Base-by-base conservation (phyloP, 2,329 filamentous ascomycete genomes). In the Aureobasidium mangrovei region DNA sequence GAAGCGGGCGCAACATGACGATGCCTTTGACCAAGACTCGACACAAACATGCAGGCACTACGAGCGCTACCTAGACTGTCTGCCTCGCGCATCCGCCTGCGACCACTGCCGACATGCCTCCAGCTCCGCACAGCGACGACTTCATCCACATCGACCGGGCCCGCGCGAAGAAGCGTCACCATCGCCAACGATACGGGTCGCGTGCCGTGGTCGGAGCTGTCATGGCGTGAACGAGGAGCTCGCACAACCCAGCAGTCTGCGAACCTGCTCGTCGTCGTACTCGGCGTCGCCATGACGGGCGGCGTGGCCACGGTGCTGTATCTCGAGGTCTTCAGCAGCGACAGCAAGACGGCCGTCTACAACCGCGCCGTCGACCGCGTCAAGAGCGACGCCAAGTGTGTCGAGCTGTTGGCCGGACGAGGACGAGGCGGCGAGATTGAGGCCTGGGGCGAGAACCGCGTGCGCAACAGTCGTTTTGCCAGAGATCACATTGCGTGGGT, bases 211-310 rank as follows among this genome's bases (percentile, higher is more conserved):
- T 78, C 75, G 3, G 77, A 93, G 53, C 78, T 97, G 2, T 89
- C 84, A 0, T 74, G 72, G 0, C 74, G 74, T 45, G 91, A 96
- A 68, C 96, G 95, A 69, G 83, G 84, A 2, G 86, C 85, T 27
- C 81, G 91, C 38, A 87, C 89, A 7, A 91, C 88, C 0, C 91
- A 96, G 70, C 91, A 96, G 70, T 86, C 85, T 12, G 85, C 95
- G 74, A 96, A 97, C 70, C 82, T 95, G 60, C 78, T 85, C 60
- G 71, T 96, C 58, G 82, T 96, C 7, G 61, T 89, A 1, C 75
- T 84, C 6, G 91, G 91, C 28, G 71, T 91, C 8, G 78, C 83
- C 33, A 74, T 91, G 62, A 95, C 91, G 1, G 83, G 83, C 58
- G 84, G 82, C n/a, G 85, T 96, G 7, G 78, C 77, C 53, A 89